These are phyloP conservation scores for Lipomyces yamadae DNA, from an alignment of 805 yeast species.

Conservation along the genomic window DNA sequence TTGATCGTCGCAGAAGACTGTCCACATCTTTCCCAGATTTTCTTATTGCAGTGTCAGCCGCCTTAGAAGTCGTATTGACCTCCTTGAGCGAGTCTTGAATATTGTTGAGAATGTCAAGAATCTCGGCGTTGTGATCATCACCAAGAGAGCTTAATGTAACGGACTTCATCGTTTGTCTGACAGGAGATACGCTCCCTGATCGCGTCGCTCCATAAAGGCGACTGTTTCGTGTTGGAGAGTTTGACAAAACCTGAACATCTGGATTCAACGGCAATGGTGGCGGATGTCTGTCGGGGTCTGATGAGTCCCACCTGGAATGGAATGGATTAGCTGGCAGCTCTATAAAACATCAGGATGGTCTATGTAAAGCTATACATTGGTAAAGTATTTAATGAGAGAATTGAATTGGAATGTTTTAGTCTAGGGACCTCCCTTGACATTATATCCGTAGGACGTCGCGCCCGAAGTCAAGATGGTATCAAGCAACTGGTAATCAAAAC, in stretches of 20 bases:
- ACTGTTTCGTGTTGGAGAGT: conserved; percentile 8
- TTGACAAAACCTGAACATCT: conserved; percentile 45
- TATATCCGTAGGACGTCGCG: neutral
- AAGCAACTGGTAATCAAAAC: neutral
- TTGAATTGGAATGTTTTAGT: conserved; percentile 41
- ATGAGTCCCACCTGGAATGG: conserved; percentile 49
- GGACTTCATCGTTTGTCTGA: conserved; percentile 12
- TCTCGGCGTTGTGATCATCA: conserved; percentile 34
- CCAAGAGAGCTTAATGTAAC: neutral
- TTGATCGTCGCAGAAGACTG: conserved; percentile 45
- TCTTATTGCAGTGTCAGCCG: conserved; percentile 45
- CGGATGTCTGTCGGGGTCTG: conserved; percentile 50
- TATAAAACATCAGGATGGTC: neutral
- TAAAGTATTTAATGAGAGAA: conserved; percentile 35
- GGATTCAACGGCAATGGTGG: conserved; percentile 52
- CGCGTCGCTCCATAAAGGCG: conserved; percentile 14
- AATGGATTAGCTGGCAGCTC: neutral
- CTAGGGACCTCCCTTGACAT: conserved; percentile 19
- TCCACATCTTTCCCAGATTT: conserved; percentile 46
- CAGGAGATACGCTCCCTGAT: conserved; percentile 16
- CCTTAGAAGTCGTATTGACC: conserved; percentile 43
- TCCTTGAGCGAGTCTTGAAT: conserved; percentile 42
- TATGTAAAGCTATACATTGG: conserved; percentile 23
- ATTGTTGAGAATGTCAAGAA: conserved; percentile 35
- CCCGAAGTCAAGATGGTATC: neutral